phyloP scores from a whole-genome alignment of 441 rosid species.

The Daphne laureola region DNA sequence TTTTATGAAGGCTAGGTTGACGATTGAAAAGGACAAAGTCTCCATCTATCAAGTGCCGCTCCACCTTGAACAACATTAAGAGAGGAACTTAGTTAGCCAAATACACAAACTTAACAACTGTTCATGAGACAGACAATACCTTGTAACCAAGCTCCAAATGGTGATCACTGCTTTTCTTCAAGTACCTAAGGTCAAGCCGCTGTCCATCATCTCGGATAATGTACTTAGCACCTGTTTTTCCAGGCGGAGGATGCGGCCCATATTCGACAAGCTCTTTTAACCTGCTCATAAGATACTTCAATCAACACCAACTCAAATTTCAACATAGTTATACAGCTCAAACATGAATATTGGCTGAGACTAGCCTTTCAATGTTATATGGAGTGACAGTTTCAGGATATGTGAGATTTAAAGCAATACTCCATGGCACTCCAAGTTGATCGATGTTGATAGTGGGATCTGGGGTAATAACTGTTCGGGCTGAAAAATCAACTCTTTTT shows the following conservation, averaged over 20 bases:
- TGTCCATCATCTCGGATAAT: constrained; percentile 98
- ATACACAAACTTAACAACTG: neutral
- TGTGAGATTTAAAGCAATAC: constrained; percentile 87
- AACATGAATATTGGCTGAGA: neutral
- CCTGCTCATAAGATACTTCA: constrained; percentile 24
- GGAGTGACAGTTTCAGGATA: constrained; percentile 93
- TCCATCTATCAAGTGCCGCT: constrained; percentile 91
- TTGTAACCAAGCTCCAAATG: constrained; percentile 99
- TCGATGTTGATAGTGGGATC: constrained; percentile 91
- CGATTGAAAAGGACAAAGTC: constrained; percentile 96
- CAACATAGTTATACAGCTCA: neutral
- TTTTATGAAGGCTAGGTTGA: constrained; percentile 98
- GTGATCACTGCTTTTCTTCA: constrained; percentile 99
- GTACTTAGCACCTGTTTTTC: constrained; percentile 97
- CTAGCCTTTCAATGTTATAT: constrained; percentile 79
- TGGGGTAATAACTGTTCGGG: constrained; percentile 89
- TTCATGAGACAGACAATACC: constrained; percentile 21
- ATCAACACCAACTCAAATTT: neutral
- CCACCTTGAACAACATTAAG: constrained; percentile 59
- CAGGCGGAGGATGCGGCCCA: constrained; percentile 99
- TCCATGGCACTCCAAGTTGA: constrained; percentile 89
- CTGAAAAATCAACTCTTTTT: constrained; percentile 84
- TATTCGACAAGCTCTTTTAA: constrained; percentile 94
- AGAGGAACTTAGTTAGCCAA: constrained; percentile 4
- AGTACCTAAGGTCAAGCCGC: constrained; percentile 94